Conservation (phyloP, 345 rosid genomes). For the Hypericum androsaemum region DNA sequence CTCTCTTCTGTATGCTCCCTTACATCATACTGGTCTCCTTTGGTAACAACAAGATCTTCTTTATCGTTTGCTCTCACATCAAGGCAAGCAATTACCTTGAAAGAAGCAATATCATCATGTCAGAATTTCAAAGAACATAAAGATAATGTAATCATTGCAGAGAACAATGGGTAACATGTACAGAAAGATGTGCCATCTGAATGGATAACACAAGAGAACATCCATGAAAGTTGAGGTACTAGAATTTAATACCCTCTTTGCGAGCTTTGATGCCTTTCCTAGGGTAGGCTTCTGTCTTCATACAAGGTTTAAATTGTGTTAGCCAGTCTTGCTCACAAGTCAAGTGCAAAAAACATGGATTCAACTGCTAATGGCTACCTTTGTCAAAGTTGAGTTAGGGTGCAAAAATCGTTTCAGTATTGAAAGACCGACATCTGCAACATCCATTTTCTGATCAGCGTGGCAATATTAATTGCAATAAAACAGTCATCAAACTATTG, state of each 20-base stretch:
- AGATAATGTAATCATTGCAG: constrained; percentile 1
- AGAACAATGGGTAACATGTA: background rate
- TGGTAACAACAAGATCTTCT: constrained; percentile 96
- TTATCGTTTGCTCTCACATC: constrained; percentile 92
- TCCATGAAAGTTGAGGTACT: background rate
- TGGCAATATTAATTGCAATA: constrained; percentile 9
- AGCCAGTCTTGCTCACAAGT: constrained; percentile 21
- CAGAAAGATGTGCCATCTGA: background rate
- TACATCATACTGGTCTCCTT: constrained; percentile 95
- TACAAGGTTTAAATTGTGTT: constrained; percentile 37
- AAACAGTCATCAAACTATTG: no score
- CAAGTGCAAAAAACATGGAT: constrained; percentile 6
- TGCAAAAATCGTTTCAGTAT: constrained; percentile 73
- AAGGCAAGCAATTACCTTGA: constrained; percentile 94
- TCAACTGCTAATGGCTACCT: constrained; percentile 43
- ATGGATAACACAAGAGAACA: background rate
- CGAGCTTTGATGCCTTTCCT: constrained; percentile 75
- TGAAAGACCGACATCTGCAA: constrained; percentile 89
- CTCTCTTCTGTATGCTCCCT: constrained; percentile 74
- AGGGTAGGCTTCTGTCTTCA: constrained; percentile 68
- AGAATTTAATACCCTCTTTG: constrained; percentile 68
- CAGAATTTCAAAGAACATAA: constrained; percentile 1
- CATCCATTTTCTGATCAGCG: constrained; percentile 10
- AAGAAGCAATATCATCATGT: constrained; percentile 12
- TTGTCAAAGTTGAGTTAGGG: constrained; percentile 32